phyloP scores from a whole-genome alignment of 768 basidiomycete species.

The Chalciporus piperatus region DNA sequence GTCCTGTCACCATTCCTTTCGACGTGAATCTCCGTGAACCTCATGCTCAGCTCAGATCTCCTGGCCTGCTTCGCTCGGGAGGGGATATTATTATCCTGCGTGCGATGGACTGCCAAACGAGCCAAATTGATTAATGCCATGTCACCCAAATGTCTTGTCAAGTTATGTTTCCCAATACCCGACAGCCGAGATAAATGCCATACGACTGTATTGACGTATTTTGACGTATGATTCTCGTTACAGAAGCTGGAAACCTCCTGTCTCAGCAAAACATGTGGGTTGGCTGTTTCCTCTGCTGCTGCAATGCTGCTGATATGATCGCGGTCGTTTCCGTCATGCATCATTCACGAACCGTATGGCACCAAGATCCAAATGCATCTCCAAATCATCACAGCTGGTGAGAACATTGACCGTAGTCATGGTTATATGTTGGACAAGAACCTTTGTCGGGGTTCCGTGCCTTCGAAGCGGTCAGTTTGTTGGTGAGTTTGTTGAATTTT shows the following conservation, averaged over 20 bases:
- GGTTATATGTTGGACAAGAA: background rate
- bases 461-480: background rate
- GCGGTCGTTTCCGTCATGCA: no score
- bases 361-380: background rate
- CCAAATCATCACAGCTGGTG: background rate
- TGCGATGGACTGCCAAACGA: background rate
- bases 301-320: no score
- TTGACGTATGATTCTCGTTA: no score
- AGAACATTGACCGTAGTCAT: background rate
- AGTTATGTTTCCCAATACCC: background rate
- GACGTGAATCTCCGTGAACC: no score
- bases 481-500: no score
- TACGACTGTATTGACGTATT: no score
- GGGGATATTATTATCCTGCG: slow-evolving; percentile 5
- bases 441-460: background rate
- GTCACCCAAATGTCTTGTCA: background rate
- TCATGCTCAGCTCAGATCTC: no score
- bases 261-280: background rate
- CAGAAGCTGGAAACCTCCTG: no score
- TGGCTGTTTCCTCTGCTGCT: background rate
- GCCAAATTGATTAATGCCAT: background rate
- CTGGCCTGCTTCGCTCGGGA: background rate
- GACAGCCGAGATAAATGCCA: background rate
- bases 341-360: no score
- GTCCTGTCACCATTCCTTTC: background rate